Base-by-base conservation (phyloP, 139 green algal species). In the Chlorella vulgaris region DNA sequence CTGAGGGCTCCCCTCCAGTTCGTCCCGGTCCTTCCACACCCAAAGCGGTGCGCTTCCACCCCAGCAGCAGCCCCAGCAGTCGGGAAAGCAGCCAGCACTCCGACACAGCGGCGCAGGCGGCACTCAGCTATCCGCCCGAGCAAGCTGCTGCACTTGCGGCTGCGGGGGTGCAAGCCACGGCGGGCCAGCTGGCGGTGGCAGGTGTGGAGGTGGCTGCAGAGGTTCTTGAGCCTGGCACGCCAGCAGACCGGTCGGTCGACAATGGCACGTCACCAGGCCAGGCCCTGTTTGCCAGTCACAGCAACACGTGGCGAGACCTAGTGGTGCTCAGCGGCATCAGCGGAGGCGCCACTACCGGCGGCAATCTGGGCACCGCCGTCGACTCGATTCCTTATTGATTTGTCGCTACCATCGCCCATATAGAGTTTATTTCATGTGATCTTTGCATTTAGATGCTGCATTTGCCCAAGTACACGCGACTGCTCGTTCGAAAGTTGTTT, bases 371-470 rank as follows among this genome's bases (percentile, higher is more conserved):
- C 2, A 26, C 29, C 33, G 10, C 35, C 19, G 4, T 79, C 10
- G 73, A 79, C 68, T 33, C 62, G 6, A 38, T 67, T 67, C 51
- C 62, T 26, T 79, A 79, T 19, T 79, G 40, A 75, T 5, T 31
- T 65, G n/a, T 65, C 47, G 15, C 47, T 24, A 24, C 47, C 47
- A 10, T 55, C 13, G 47, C 47, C 10, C 15, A 24, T 55, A 55
- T 10, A 10, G 47, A 55, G 47, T 55, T n/a, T n/a, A n/a, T n/a
- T n/a, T n/a, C n/a, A n/a, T n/a, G n/a, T n/a, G n/a, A n/a, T n/a
- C n/a, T n/a, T n/a, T n/a, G n/a, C n/a, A n/a, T n/a, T n/a, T n/a
- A n/a, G n/a, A n/a, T n/a, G n/a, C n/a, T n/a, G n/a, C n/a, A n/a
- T n/a, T n/a, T n/a, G n/a, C n/a, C n/a, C n/a, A n/a, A n/a, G n/a